Conservation (phyloP, 2,329 filamentous ascomycete species). For the Colletotrichum australisinense region DNA sequence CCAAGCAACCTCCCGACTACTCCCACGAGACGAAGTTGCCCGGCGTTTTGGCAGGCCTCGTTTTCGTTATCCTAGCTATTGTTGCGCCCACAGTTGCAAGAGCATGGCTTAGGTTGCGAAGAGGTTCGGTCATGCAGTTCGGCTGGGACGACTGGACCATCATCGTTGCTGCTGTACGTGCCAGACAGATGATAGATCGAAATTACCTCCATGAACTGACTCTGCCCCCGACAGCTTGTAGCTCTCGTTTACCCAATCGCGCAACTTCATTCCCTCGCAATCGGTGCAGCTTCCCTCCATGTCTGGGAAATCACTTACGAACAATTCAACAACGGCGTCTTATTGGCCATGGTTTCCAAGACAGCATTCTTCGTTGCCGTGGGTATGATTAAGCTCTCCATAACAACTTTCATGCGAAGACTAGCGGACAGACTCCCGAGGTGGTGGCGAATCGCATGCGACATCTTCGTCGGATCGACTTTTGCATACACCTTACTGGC, state of each 20-base stretch:
- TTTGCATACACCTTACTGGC: conserved; percentile 43
- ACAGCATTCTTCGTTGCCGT: conserved; percentile 44
- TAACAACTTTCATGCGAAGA: conserved; percentile 49
- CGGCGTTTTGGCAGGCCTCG: conserved; percentile 42
- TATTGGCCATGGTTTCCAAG: conserved; percentile 37
- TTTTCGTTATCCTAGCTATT: conserved; percentile 44
- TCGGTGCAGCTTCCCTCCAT: conserved; percentile 43
- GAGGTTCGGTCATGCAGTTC: conserved; percentile 42
- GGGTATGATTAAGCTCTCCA: conserved; percentile 50
- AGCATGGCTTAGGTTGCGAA: conserved; percentile 39
- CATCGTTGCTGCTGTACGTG: conserved; percentile 45
- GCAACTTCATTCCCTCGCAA: conserved; percentile 41
- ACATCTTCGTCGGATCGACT: conserved; percentile 44
- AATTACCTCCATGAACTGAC: conserved; percentile 5
- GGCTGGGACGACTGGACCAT: conserved; percentile 48
- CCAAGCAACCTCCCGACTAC: conserved; percentile 36
- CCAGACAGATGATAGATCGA: not conserved
- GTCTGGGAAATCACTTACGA: conserved; percentile 47
- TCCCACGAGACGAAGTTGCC: conserved; percentile 41
- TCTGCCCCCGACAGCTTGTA: conserved; percentile 31
- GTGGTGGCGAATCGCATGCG: conserved; percentile 44
- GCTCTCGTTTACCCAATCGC: conserved; percentile 41
- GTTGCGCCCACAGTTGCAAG: conserved; percentile 42
- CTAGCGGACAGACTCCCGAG: conserved; percentile 44
- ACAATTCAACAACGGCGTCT: conserved; percentile 43